These are phyloP conservation scores for Solanum stenotomum DNA, from an alignment of 257 asterid genomes.

Conservation along the genomic window DNA sequence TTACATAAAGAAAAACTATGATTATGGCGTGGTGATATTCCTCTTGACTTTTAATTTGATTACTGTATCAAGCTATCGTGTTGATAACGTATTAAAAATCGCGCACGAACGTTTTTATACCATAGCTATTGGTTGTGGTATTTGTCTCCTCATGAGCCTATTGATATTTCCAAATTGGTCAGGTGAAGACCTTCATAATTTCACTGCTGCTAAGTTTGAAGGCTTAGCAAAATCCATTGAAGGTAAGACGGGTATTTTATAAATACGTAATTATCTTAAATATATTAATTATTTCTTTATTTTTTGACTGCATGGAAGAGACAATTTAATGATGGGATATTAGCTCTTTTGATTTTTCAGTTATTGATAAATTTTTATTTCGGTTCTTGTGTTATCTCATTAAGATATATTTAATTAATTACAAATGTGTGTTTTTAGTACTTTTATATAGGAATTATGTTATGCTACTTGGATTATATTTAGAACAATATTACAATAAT, in stretches of 20 bases:
- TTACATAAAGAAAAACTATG: constrained; percentile 71
- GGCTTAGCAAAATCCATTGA: constrained; percentile 78
- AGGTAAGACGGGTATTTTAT: constrained; percentile 22
- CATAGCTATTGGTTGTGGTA: constrained; percentile 79
- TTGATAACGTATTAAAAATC: constrained; percentile 63
- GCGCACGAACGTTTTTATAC: constrained; percentile 63
- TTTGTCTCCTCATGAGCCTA: constrained; percentile 81
- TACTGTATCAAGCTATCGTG: constrained; percentile 69
- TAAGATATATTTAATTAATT: neutral
- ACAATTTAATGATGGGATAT: neutral
- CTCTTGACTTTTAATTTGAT: constrained; percentile 82
- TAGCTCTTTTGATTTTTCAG: neutral
- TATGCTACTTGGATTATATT: neutral
- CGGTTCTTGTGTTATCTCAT: neutral
- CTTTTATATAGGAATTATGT: neutral
- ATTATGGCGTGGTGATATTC: constrained; percentile 92
- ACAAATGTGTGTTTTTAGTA: neutral
- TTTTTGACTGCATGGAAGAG: no score
- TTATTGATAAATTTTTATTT: no score
- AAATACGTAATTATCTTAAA: neutral
- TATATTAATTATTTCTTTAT: no score
- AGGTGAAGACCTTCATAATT: constrained; percentile 73
- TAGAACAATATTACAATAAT: neutral
- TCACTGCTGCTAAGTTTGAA: constrained; percentile 68
- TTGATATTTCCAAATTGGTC: constrained; percentile 86